Evolutionary conservation across 2,329 filamentous ascomycete species (phyloP), one percentile per base, ranked within the genome.

Genomic region (Xylariales sp.): DNA sequence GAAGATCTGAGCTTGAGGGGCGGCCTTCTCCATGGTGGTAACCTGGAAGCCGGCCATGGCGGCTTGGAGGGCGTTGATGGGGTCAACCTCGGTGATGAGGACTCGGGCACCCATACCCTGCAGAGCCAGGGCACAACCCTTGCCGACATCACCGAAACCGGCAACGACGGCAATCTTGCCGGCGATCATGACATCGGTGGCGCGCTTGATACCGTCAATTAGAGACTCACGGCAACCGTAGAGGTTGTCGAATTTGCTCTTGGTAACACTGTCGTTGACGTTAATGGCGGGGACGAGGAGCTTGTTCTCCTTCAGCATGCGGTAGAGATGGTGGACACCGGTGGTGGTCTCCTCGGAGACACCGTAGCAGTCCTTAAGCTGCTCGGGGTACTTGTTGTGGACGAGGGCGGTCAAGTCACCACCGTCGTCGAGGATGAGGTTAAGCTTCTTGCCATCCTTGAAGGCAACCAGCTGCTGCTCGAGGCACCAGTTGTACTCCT

Each of bases 241-340:
- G 75, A 98, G 87, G 91, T 99, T 99, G 90, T 98, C 96, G 83
- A 99, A 99, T 90, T 99, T 99, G 86, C 94, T 97, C 91, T 98
- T 99, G 84, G 96, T 99, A 81, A 99, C 95, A 68, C 92, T 94
- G 90, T 99, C 95, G 87, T 99, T 98, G 89, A 99, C 95, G 85
- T 99, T 99, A 91, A 98, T 93, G 84, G 95, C 89, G 75, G 96
- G 96, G 75, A 97, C 93, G 72, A 97, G 91, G 74, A 98, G 93
- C 83, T 90, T 88, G 82, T 89, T 89, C 77, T 93, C 90, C 89
- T 96, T 97, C 82, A 98, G 86, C 94, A 97, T 97, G 81, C 90
- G 90, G 92, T 98, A 99, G 71, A 99, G 89, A 88, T 98, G 95
- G 92, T 98, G 96, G 79, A 99, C 95, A 89, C 95, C 95, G 62